These are phyloP conservation scores for Pseudogymnoascus sp. DNA, from an alignment of 2,329 filamentous ascomycete genomes.

Conservation along the genomic window DNA sequence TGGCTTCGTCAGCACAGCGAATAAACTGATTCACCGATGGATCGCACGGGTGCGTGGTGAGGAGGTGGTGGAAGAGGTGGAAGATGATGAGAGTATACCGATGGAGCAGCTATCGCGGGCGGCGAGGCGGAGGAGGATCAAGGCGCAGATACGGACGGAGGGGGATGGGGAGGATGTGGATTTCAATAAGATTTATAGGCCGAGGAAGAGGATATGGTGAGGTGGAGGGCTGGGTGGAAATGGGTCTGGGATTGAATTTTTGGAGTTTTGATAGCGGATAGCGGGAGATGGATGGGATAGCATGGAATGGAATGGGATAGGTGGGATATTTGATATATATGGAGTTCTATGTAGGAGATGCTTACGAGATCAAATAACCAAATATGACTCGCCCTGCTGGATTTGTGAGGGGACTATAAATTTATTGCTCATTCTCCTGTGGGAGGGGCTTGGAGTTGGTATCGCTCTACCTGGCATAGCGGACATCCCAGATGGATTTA, in stretches of 20 bases:
- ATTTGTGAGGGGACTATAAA: neutral
- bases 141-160: neutral
- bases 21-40: conserved; percentile 1
- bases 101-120: neutral
- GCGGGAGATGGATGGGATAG: neutral
- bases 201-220: conserved; percentile 1
- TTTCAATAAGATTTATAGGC: conserved; percentile 4
- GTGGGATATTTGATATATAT: conserved; percentile 3
- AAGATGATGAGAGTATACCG: neutral
- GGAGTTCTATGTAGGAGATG: neutral
- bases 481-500: neutral
- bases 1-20: neutral
- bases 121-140: neutral
- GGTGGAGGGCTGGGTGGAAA: neutral
- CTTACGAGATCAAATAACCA: neutral
- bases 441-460: too few species aligned
- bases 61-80: neutral
- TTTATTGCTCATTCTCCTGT: neutral
- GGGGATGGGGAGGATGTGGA: conserved; percentile 8
- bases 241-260: neutral
- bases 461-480: neutral
- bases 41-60: neutral
- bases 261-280: neutral
- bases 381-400: neutral
- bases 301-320: neutral